phyloP scores from a whole-genome alignment of 306 rosid genomes.

The Rosa lucieae region DNA sequence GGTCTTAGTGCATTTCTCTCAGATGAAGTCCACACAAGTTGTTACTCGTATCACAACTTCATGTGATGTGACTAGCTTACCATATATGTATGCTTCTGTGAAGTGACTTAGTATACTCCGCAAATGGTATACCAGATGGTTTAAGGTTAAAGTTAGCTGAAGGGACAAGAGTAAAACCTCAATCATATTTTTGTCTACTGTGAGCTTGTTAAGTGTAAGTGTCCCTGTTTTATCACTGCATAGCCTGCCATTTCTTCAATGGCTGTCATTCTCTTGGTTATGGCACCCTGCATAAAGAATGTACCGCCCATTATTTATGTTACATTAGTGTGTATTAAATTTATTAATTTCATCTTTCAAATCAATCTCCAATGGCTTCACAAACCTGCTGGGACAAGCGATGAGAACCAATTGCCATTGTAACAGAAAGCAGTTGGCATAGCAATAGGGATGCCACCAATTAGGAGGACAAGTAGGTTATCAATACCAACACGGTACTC shows the following conservation, averaged over 20 bases:
- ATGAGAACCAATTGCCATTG: conserved; percentile 81
- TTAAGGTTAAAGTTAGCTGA: background rate
- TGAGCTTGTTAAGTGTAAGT: conserved; percentile 75
- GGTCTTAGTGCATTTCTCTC: background rate
- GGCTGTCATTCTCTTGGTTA: conserved; percentile 84
- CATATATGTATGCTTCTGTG: background rate
- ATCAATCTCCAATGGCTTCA: background rate
- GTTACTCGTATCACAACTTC: background rate
- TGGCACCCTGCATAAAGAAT: conserved; percentile 59
- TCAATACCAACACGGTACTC: conserved; percentile 50
- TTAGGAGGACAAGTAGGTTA: conserved; percentile 71
- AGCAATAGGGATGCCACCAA: conserved; percentile 84
- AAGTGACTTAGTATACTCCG: background rate
- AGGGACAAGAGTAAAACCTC: conserved; percentile 47
- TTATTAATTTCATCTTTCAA: background rate
- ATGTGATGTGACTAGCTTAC: background rate
- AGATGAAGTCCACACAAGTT: conserved; percentile 9
- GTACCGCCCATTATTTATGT: background rate
- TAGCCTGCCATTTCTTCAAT: conserved; percentile 83
- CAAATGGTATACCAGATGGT: background rate
- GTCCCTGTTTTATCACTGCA: conserved; percentile 85
- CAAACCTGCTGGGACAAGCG: conserved; percentile 61
- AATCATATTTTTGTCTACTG: conserved; percentile 60
- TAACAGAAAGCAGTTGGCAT: conserved; percentile 92
- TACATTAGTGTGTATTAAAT: background rate